Conservation (phyloP, 2,329 filamentous ascomycete genomes). For the Colletotrichum sp. region DNA sequence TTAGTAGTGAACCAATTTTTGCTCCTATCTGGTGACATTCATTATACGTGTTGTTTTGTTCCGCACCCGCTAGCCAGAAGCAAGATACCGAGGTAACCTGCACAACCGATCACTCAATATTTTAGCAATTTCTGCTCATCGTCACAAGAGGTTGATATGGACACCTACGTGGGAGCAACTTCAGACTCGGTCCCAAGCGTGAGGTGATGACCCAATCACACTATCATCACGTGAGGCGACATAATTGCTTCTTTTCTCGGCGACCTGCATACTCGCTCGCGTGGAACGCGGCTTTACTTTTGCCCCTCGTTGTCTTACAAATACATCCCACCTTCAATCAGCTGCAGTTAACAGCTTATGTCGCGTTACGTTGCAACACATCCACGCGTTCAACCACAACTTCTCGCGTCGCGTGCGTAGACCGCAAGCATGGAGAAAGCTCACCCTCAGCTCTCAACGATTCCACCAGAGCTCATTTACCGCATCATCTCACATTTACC, state of each 20-base stretch:
- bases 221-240: neutral
- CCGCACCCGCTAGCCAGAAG: too few relatives aligned
- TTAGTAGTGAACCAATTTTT: too few relatives aligned
- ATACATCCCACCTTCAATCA: neutral
- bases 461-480: neutral
- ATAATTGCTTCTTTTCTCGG: neutral
- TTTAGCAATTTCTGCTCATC: too few relatives aligned
- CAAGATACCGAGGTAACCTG: too few relatives aligned
- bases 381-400: neutral
- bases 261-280: neutral
- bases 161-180: too few relatives aligned
- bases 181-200: neutral
- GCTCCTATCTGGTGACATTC: too few relatives aligned
- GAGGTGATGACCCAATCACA: neutral
- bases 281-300: neutral
- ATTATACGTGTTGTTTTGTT: too few relatives aligned
- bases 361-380: neutral
- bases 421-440: neutral
- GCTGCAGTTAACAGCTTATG: neutral
- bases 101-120: too few relatives aligned
- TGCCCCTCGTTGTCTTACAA: neutral
- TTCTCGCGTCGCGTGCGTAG: accelerated
- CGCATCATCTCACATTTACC: neutral
- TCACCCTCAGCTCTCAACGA: neutral
- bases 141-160: too few relatives aligned